Base-by-base conservation (phyloP, 306 rosid species). In the Begonia masoniana region DNA sequence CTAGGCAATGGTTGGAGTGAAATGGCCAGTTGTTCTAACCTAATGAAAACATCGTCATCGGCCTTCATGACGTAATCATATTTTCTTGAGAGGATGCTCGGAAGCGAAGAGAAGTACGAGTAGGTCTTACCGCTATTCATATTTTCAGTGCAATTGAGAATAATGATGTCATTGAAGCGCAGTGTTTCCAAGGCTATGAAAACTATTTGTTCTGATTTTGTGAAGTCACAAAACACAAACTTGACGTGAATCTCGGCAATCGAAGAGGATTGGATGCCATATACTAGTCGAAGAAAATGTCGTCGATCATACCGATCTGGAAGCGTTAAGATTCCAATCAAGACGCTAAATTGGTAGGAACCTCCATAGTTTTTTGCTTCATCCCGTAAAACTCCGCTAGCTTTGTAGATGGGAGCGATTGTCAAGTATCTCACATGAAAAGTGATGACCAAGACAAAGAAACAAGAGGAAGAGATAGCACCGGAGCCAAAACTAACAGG, bases 51-150 rank as follows among this genome's bases (percentile, higher is more conserved):
- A 4, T 72, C 66, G 15, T 72, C 73, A 10, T 67, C 67, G 0
- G 66, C 73, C 54, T 58, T 62, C 73, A 72, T 55, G 51, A 72
- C 16, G 26, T 67, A 67, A 52, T 58, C 56, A 49, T 62, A 67
- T 15, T 41, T 9, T 10, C 23, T 35, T 0, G 43, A 21, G 4
- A 67, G 58, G 13, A 49, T 23, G 7, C 10, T 6, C 4, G 73
- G 69, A 45, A 72, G 56, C 0, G 63, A 62, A 13, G 73, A 72
- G 48, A 67, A 67, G 12, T 72, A 62, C 4, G 63, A 53, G 65
- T 67, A 67, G 66, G 73, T 59, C 41, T 67, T 72, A 4, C 73
- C 73, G 0, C 5, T 46, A 59, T 67, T 67, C 70, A 67, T 72
- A 43, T 67, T 67, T 55, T 72, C 67, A 0, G 50, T 67, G 51